phyloP scores from a whole-genome alignment of 805 yeast species.

The Cyberlindnera subsufficiens region DNA sequence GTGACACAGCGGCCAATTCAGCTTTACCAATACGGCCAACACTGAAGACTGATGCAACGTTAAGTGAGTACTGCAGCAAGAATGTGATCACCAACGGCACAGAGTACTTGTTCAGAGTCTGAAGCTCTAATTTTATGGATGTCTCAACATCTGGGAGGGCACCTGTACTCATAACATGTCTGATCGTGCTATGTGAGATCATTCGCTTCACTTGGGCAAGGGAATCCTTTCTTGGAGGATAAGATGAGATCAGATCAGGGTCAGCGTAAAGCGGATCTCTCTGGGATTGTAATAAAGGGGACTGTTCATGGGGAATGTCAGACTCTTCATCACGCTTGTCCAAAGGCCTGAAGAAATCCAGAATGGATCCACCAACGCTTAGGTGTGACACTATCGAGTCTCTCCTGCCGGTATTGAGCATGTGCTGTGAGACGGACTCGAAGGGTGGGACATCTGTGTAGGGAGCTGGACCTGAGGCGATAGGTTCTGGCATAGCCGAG shows the following conservation, averaged over 20 bases:
- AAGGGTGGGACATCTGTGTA: constrained; percentile 20
- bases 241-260: constrained; percentile 16
- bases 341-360: constrained; percentile 20
- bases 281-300: constrained; percentile 17
- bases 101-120: constrained; percentile 38
- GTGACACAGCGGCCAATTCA: constrained; percentile 70
- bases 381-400: constrained; percentile 14
- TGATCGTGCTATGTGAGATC: constrained; percentile 21
- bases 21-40: constrained; percentile 69
- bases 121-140: constrained; percentile 35
- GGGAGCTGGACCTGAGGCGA: constrained; percentile 21
- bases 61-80: constrained; percentile 62
- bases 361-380: constrained; percentile 17
- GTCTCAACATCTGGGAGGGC: constrained; percentile 20
- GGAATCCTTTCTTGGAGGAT: constrained; percentile 17
- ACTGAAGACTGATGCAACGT: constrained; percentile 72
- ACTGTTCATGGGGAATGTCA: constrained; percentile 10
- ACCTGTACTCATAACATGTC: constrained; percentile 21
- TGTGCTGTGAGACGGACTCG: constrained; percentile 18
- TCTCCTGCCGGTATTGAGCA: constrained; percentile 16
- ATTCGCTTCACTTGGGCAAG: constrained; percentile 21
- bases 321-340: constrained; percentile 9
- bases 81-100: constrained; percentile 64
- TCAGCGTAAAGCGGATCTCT: constrained; percentile 16
- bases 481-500: constrained; percentile 1